Conservation (phyloP, 179 eudicot species). For the Beta macrorhiza region DNA sequence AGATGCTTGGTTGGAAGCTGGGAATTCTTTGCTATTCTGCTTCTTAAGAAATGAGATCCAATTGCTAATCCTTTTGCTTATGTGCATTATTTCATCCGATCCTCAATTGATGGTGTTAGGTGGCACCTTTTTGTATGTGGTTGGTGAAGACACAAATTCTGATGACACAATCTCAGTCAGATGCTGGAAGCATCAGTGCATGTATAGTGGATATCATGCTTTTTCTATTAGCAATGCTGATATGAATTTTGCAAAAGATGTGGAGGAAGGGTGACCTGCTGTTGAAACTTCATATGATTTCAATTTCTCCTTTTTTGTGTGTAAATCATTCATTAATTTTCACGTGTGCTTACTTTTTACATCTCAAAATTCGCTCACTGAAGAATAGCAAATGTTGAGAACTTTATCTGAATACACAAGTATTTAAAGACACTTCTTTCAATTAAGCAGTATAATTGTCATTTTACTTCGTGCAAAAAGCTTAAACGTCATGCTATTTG, state of each 20-base stretch:
- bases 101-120: neutral
- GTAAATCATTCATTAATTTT: neutral
- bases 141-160: neutral
- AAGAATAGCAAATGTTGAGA: neutral
- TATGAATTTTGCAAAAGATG: neutral
- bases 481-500: neutral
- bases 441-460: neutral
- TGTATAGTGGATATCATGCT: neutral
- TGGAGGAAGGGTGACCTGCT: neutral
- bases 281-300: neutral
- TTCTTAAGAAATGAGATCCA: neutral
- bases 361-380: neutral
- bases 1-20: neutral
- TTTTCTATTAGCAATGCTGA: neutral
- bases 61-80: neutral
- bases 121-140: neutral
- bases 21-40: neutral
- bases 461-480: neutral
- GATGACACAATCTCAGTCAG: neutral
- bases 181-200: neutral
- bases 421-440: neutral
- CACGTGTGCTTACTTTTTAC: neutral
- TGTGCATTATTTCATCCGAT: neutral
- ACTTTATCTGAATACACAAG: neutral
- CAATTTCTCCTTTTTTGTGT: neutral